Evolutionary conservation across 768 basidiomycete species (phyloP).

Genomic region (Trametes punicea): DNA sequence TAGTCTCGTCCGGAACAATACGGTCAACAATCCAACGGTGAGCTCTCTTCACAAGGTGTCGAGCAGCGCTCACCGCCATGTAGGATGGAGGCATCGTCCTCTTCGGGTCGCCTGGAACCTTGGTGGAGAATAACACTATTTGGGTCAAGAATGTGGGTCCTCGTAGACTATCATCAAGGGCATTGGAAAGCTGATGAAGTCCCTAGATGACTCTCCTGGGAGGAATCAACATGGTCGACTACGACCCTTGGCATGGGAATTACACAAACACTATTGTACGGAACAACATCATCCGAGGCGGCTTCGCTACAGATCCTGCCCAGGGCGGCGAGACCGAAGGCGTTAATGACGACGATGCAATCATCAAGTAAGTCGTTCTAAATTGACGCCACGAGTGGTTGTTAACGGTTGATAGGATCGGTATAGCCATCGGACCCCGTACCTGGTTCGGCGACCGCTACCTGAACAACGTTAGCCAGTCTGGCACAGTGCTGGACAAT

Average conservation of each 20-base stretch:
- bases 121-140: slow-evolving; percentile 74
- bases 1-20: slow-evolving; percentile 61
- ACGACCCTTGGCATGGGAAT: slow-evolving; percentile 62
- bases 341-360: slow-evolving; percentile 51
- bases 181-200: not conserved
- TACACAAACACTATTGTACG: slow-evolving; percentile 62
- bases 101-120: slow-evolving; percentile 71
- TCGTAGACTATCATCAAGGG: not conserved
- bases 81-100: slow-evolving; percentile 74
- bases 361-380: slow-evolving; percentile 59
- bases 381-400: not conserved
- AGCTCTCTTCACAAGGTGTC: not conserved
- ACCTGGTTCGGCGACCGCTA: slow-evolving; percentile 68
- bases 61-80: not conserved
- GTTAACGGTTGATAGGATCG: slow-evolving; percentile 47
- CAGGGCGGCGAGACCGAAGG: slow-evolving; percentile 45
- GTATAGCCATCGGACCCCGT: slow-evolving; percentile 75
- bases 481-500: slow-evolving; percentile 58
- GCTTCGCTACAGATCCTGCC: slow-evolving; percentile 52
- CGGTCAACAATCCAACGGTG: slow-evolving; percentile 62
- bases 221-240: slow-evolving; percentile 78
- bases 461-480: slow-evolving; percentile 50
- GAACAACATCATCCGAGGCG: slow-evolving; percentile 67
- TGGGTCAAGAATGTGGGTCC: slow-evolving; percentile 60
- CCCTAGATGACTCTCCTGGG: slow-evolving; percentile 64